A percentile compares a stretch with the other conserved stretches of the same genome.
These are phyloP conservation scores for Aristolochia contorta DNA, from an alignment of 164 flowering plant genomes.

Conservation along the genomic window DNA sequence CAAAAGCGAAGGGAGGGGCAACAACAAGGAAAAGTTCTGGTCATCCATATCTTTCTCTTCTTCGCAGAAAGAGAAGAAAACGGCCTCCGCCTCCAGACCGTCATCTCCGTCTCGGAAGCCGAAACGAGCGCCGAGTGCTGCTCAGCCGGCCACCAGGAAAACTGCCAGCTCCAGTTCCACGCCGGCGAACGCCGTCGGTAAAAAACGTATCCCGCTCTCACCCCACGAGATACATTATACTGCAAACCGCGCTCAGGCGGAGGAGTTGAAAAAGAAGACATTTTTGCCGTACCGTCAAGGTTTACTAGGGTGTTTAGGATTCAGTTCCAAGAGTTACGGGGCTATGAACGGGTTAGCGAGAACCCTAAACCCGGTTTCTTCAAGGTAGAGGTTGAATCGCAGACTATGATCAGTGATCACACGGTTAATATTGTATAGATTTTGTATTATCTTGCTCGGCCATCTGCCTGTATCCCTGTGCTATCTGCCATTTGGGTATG, in stretches of 20 bases:
- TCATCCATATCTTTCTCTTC: slow-evolving; percentile 18
- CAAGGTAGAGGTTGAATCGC: slow-evolving; percentile 14
- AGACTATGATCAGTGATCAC: too few species aligned
- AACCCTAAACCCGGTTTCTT: slow-evolving; percentile 26
- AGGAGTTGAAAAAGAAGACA: slow-evolving; percentile 60
- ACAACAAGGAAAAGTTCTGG: slow-evolving; percentile 28
- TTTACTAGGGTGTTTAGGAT: slow-evolving; percentile 40
- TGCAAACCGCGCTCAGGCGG: slow-evolving; percentile 47
- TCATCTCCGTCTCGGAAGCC: slow-evolving; percentile 1
- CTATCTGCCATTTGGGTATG: not conserved
- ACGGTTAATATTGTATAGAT: too few species aligned
- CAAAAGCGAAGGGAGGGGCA: slow-evolving; percentile 44
- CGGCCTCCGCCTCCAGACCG: not conserved
- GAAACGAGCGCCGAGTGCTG: slow-evolving; percentile 3
- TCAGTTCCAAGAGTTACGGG: slow-evolving; percentile 30
- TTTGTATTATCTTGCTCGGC: not conserved
- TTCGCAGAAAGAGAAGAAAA: slow-evolving; percentile 13
- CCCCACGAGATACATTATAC: slow-evolving; percentile 47
- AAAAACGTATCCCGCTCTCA: slow-evolving; percentile 31
- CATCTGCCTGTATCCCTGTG: not conserved
- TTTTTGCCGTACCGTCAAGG: slow-evolving; percentile 49
- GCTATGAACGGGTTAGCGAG: slow-evolving; percentile 28
- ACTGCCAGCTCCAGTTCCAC: slow-evolving; percentile 1
- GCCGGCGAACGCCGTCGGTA: slow-evolving; percentile 23
- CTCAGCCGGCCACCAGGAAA: slow-evolving; percentile 10